Conservation (phyloP, 2,329 filamentous ascomycete genomes). For the Escovopsis sp. region DNA sequence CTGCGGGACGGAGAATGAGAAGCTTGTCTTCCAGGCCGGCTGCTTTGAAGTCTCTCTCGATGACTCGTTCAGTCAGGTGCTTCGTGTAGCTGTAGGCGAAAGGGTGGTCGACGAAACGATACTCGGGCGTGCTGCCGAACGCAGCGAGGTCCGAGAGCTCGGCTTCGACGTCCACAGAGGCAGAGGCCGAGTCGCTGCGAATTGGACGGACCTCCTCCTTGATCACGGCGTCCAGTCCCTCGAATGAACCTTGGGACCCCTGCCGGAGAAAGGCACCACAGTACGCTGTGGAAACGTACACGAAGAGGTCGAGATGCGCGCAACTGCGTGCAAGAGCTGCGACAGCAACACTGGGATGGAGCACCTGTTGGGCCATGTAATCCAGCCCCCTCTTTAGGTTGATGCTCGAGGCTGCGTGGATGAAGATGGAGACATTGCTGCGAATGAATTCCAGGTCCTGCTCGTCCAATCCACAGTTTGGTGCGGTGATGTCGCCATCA, state of each 20-base stretch:
- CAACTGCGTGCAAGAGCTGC: neutral
- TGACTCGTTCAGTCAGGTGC: neutral
- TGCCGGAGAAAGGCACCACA: neutral
- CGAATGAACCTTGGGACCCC: neutral
- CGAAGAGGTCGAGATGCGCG: neutral
- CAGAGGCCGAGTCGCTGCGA: neutral
- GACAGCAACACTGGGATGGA: neutral
- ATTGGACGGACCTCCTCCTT: neutral
- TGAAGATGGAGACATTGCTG: neutral
- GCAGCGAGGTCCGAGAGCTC: neutral
- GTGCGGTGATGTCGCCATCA: neutral
- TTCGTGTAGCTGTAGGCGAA: slow-evolving; percentile 1
- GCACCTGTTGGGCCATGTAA: neutral
- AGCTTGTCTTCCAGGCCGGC: neutral
- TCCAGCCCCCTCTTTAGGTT: neutral
- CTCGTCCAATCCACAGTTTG: neutral
- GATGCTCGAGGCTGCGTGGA: slow-evolving; percentile 1
- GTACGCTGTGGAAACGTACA: neutral
- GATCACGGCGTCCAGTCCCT: neutral
- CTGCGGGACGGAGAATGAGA: neutral
- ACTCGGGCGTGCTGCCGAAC: slow-evolving; percentile 1
- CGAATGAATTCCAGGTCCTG: neutral
- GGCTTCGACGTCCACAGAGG: neutral
- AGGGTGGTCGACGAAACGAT: neutral
- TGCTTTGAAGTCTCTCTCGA: neutral